Base-by-base conservation (phyloP, 176 grass and related monocot genomes). In the Rhynchospora breviuscula region DNA sequence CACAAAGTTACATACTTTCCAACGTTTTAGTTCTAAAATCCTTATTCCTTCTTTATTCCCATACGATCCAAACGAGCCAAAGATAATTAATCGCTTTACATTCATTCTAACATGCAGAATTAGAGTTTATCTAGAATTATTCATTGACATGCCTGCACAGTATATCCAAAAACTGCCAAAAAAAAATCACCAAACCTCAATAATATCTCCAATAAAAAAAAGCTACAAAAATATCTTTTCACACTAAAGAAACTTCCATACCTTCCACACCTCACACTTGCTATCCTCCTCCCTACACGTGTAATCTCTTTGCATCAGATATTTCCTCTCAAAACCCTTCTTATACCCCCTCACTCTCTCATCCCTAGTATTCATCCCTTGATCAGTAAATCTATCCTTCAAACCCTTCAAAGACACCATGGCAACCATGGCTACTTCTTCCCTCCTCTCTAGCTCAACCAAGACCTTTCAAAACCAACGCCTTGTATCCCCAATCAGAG, bases 371-470 rank as follows among this genome's bases (percentile, higher is more conserved):
- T 49, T 31, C 31, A 78, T 81, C 25, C 88, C n/a, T 78, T 52
- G 63, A 23, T 67, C 47, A 31, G 47, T 35, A 58, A 40, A 25
- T 44, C 11, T 26, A 58, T 81, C 19, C 74, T 10, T 67, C 31
- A 43, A 81, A 26, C 56, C 51, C 43, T 52, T 54, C 51, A 18
- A 40, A 61, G 70, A 12, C 60, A 57, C 18, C 54, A 92, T 87
- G 87, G 82, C 91, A 68, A 15, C 89, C 48, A 94, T 95, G 90
- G 88, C 93, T 56, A 90, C 90, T 86, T 59, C 86, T 25, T 66
- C 86, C n/a, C 59, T 79, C 18, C 59, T 83, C 59, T 76, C 86
- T 15, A 68, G 31, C 63, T 78, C 90, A 3, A 58, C 82, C 13
- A 87, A 60, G 66, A 83, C 82, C 75, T 73, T 87, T 59, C 79